Base-by-base conservation (phyloP, 1,139 yeast species). In the Hansenula sp. region DNA sequence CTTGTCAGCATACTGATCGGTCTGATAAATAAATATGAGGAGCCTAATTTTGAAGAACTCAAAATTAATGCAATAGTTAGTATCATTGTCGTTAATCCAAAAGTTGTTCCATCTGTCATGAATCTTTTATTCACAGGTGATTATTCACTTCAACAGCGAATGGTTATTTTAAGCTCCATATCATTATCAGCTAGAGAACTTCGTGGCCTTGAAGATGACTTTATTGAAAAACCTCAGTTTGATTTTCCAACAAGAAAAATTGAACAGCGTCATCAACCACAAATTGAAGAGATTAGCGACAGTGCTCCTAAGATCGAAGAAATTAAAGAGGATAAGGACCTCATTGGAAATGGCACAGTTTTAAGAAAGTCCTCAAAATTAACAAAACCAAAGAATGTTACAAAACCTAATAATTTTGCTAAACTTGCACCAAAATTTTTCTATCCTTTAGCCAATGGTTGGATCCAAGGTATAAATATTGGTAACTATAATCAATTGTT, bases 131-230 rank as follows among this genome's bases (percentile, higher is more conserved):
- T 78, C 25, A 66, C 70, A 0, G 82, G 84, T 0, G 92, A 84
- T 52, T 73, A 79, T 41, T 80, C 88, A 0, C 59, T 83, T n/a
- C 86, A 79, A 46, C 82, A 77, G 43, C 57, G 92, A 43, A 67
- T 83, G 61, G 60, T 73, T 32, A 65, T 82, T 4, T 55, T 84
- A 12, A 71, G 84, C 4, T 64, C 80, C 0, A 55, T 80, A 14
- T 77, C 86, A 0, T 61, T 83, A 21, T 67, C 82, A 3, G 79
- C 82, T 0, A 61, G 92, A 46, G 89, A 82, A 47, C 60, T 82
- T 8, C 65, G 81, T 38, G 90, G 90, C 0, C 59, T 68, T 27
- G 66, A 71, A 14, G 90, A 83, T 58, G 48, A 44, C 0, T 57
- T 61, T 31, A 56, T 68, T 6, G 51, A 64, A 12, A 65, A 62